Conservation (phyloP, 306 rosid species). For the Aeschynomene evenia region DNA sequence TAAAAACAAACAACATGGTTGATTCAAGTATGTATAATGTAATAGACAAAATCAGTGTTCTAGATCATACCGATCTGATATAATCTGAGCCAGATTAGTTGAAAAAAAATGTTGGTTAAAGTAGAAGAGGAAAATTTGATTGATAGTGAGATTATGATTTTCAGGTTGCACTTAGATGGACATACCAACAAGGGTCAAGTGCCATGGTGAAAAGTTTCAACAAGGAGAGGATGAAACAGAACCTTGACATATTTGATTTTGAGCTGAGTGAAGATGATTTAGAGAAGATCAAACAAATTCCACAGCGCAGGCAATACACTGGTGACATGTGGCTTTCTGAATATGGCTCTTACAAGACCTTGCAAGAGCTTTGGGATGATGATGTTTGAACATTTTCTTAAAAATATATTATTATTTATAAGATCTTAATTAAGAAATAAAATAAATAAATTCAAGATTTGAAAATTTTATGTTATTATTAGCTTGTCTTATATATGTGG, state of each 20-base stretch:
- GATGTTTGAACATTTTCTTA: slow-evolving; percentile 27
- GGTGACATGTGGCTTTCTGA: slow-evolving; percentile 44
- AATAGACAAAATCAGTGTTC: no score
- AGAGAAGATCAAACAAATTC: slow-evolving; percentile 48
- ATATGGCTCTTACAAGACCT: slow-evolving; percentile 42
- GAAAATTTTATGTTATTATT: neutral
- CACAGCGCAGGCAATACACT: slow-evolving; percentile 42
- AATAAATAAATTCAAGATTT: slow-evolving; percentile 29
- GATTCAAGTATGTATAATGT: neutral
- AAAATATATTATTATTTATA: neutral
- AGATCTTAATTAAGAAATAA: neutral
- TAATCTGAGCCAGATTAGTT: no score
- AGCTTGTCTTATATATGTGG: neutral
- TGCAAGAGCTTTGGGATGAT: slow-evolving; percentile 55
- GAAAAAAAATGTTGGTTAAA: no score
- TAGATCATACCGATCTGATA: no score
- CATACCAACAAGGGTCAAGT: slow-evolving; percentile 51
- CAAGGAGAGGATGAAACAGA: slow-evolving; percentile 58
- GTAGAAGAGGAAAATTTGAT: neutral
- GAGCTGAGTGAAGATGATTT: slow-evolving; percentile 48
- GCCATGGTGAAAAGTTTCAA: slow-evolving; percentile 49
- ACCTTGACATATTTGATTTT: slow-evolving; percentile 57
- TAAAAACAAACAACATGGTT: no score
- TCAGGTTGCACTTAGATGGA: slow-evolving; percentile 61
- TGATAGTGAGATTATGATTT: slow-evolving; percentile 5